A percentile compares a stretch with the other conserved stretches of the same genome.
Evolutionary conservation across 768 basidiomycete species (phyloP).

Genomic region (Trametes sanguinea): DNA sequence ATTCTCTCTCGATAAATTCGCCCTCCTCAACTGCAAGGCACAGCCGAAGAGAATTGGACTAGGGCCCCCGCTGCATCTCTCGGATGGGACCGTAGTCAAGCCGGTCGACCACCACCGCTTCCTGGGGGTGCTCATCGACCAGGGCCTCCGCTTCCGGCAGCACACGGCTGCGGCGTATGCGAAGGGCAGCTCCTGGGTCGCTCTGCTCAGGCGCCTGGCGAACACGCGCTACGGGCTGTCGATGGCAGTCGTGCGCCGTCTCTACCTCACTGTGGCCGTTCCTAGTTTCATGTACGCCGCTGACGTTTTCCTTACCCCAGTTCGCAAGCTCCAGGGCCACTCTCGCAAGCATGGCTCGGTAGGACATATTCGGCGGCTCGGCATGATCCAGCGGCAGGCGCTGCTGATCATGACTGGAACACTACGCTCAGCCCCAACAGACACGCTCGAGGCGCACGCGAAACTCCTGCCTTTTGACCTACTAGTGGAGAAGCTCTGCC

Average conservation of each 20-base stretch:
- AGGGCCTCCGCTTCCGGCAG: no score
- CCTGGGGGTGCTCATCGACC: no score
- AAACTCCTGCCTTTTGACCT: constrained; percentile 26
- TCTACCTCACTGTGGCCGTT: no score
- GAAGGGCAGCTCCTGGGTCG: no score
- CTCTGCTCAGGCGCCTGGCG: no score
- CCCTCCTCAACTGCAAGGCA: constrained; percentile 3
- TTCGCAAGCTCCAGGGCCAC: background rate
- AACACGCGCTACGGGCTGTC: no score
- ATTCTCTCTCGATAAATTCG: constrained; percentile 28
- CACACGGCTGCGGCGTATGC: no score
- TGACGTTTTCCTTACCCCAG: background rate
- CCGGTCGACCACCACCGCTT: no score
- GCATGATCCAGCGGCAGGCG: constrained; percentile 28
- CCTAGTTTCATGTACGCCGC: no score
- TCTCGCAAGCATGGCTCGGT: constrained; percentile 2
- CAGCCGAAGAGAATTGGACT: background rate
- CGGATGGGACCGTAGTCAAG: no score
- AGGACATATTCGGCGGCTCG: constrained; percentile 14
- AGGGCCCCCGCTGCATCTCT: constrained; percentile 16
- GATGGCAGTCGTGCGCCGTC: no score
- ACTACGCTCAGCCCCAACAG: constrained; percentile 26
- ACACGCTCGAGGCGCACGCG: constrained; percentile 26
- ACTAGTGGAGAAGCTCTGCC: constrained; percentile 18
- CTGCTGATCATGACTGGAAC: constrained; percentile 28